Base-by-base conservation (phyloP, 2,329 filamentous ascomycete species). In the Lithohypha guttulata region DNA sequence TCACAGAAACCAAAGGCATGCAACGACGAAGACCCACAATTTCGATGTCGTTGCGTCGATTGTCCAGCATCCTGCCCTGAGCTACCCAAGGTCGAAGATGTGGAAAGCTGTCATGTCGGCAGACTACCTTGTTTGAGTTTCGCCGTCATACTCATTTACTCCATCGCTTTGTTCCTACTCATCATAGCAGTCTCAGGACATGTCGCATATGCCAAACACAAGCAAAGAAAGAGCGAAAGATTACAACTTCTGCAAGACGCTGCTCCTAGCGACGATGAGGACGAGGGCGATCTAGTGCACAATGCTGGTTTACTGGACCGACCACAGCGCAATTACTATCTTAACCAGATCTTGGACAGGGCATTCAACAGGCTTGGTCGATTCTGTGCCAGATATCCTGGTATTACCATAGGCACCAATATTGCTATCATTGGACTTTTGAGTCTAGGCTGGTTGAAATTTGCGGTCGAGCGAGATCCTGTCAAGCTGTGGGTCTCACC, bases 401-500 rank as follows among this genome's bases (percentile, higher is more conserved):
- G 69, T 2, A 75, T 93, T 45, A 95, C 87, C 1, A 94, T 96
- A 47, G 62, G 70, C 2, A 65, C 71, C 6, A 89, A 83, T 46
- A 57, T 95, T n/a, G 39, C 91, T 2, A 55, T 91, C 2, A 81
- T 95, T 8, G 73, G 69, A 1, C 57, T 94, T 3, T 68, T 98
- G 45, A 95, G 87, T 55, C 62, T 89, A 23, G 91, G 91, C 1
- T 93, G 85, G 84, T 65, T 91, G 42, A 75, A 76, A 30, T 98
- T 98, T 54, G 72, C 83, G n/a, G 70, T 98, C 23, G 91, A 96
- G 59, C 83, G 71, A 15, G 82, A 96, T 46, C 91, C 91, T 4
- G 91, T 93, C 8, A 78, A 83, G 33, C 67, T 98, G 6, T 98
- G 91, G 91, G 91, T 98, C n/a, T 87, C 89, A 52, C 91, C 91